Evolutionary conservation across 108 stramenopile species (phyloP).

Genomic region (Cyclostephanos invisitatus): DNA sequence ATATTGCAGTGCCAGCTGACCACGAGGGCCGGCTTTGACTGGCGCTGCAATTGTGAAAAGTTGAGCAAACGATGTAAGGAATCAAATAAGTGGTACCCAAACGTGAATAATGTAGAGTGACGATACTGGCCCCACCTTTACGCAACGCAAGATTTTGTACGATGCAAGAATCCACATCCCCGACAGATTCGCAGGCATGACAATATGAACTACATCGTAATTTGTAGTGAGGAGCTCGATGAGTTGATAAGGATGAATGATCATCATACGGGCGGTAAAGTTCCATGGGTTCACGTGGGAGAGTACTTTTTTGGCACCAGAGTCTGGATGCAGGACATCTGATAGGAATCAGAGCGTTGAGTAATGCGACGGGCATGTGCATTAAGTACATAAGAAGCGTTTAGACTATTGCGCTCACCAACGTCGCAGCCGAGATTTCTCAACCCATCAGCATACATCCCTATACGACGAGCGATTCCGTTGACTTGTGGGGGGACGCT

Average conservation of each 20-base stretch:
- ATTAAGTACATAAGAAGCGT: not conserved
- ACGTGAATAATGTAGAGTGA: not conserved
- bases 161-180: slow-evolving; percentile 54
- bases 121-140: not conserved
- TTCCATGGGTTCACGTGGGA: slow-evolving; percentile 58
- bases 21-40: slow-evolving; percentile 52
- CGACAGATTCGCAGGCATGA: slow-evolving; percentile 54
- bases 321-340: slow-evolving; percentile 52
- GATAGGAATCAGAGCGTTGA: not conserved
- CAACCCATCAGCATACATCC: slow-evolving; percentile 50
- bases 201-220: slow-evolving; percentile 54
- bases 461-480: slow-evolving; percentile 57
- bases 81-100: not conserved
- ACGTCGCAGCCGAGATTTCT: slow-evolving; percentile 47
- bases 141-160: slow-evolving; percentile 40
- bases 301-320: slow-evolving; percentile 27
- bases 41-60: slow-evolving; percentile 2
- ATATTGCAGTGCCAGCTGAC: slow-evolving; percentile 61
- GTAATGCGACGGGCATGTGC: too few relatives aligned
- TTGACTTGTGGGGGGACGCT: slow-evolving; percentile 61
- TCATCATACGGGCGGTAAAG: slow-evolving; percentile 58
- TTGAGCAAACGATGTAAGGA: not conserved
- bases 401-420: slow-evolving; percentile 19
- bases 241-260: slow-evolving; percentile 40
- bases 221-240: slow-evolving; percentile 28